Evolutionary conservation across 306 rosid genomes (phyloP).

Genomic region (Notholithocarpus densiflorus): DNA sequence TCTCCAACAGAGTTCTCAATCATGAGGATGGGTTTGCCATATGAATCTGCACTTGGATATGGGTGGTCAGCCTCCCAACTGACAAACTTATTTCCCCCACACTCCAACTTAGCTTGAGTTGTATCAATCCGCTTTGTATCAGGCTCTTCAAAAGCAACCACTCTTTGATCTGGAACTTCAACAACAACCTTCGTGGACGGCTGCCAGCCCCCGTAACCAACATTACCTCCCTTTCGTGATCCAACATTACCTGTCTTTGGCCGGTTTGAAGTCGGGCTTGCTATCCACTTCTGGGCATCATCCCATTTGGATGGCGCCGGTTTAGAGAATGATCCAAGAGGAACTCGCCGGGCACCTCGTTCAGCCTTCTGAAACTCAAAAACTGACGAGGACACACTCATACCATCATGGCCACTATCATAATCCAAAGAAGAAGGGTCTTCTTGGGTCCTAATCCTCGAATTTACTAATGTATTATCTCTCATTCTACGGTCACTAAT

Average conservation of each 20-base stretch:
- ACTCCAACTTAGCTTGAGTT: slow-evolving; percentile 62
- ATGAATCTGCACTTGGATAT: slow-evolving; percentile 58
- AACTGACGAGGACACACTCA: slow-evolving; percentile 47
- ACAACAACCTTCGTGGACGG: slow-evolving; percentile 66
- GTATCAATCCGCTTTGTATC: slow-evolving; percentile 85
- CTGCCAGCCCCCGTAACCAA: slow-evolving; percentile 62
- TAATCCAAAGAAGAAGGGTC: slow-evolving; percentile 61
- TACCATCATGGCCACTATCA: slow-evolving; percentile 51
- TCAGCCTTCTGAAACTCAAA: slow-evolving; percentile 92
- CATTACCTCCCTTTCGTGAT: slow-evolving; percentile 42
- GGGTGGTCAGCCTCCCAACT: slow-evolving; percentile 72
- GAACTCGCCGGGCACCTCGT: slow-evolving; percentile 65
- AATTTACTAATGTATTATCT: slow-evolving; percentile 34
- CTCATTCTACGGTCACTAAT: slow-evolving; percentile 40
- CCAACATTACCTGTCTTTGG: slow-evolving; percentile 62
- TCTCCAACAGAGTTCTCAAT: slow-evolving; percentile 40
- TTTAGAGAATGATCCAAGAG: slow-evolving; percentile 73
- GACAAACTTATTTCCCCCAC: slow-evolving; percentile 55
- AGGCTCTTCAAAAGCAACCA: slow-evolving; percentile 64
- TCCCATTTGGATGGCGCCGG: slow-evolving; percentile 98
- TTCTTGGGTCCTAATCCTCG: slow-evolving; percentile 50
- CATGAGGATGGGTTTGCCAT: slow-evolving; percentile 53
- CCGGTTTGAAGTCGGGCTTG: slow-evolving; percentile 76
- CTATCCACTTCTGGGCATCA: slow-evolving; percentile 98
- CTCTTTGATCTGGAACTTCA: slow-evolving; percentile 72